phyloP scores from a whole-genome alignment of 345 rosid species.

The Schrenkiella parvula region DNA sequence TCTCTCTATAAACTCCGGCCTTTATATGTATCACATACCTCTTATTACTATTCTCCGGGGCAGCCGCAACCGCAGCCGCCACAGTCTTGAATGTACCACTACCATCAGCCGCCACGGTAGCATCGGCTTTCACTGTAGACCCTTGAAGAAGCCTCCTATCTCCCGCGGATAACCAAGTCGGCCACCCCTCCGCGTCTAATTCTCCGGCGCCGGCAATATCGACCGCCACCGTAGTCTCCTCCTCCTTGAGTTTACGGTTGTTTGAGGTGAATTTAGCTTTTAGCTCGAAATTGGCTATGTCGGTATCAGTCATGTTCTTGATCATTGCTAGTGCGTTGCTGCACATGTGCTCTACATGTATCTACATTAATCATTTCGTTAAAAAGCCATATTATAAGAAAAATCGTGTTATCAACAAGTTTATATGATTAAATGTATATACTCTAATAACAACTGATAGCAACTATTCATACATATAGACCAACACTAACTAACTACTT shows the following conservation, averaged over 20 bases:
- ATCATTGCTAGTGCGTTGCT: constrained; percentile 61
- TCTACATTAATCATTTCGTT: constrained; percentile 24
- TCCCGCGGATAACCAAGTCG: constrained; percentile 72
- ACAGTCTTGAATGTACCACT: constrained; percentile 64
- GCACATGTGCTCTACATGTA: constrained; percentile 55
- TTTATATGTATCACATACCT: constrained; percentile 69
- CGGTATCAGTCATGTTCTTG: constrained; percentile 64
- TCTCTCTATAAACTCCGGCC: constrained; percentile 78
- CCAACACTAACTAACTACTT: constrained; percentile 13
- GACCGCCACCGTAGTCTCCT: constrained; percentile 8
- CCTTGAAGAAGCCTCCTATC: constrained; percentile 74
- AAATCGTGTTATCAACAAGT: not conserved
- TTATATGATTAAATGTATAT: not conserved
- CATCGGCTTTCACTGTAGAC: constrained; percentile 49
- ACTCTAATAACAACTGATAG: constrained; percentile 4
- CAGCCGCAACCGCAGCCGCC: constrained; percentile 64
- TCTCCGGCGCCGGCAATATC: constrained; percentile 20
- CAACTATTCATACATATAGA: constrained; percentile 6
- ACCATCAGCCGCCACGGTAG: constrained; percentile 81
- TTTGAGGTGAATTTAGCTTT: constrained; percentile 4
- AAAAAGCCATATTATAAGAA: not conserved
- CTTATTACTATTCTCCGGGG: constrained; percentile 54
- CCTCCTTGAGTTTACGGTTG: constrained; percentile 48
- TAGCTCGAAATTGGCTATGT: constrained; percentile 41
- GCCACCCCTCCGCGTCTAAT: constrained; percentile 46